Conservation (phyloP, 1,284 basidiomycete species). For the Anthracocystis walkeri region DNA sequence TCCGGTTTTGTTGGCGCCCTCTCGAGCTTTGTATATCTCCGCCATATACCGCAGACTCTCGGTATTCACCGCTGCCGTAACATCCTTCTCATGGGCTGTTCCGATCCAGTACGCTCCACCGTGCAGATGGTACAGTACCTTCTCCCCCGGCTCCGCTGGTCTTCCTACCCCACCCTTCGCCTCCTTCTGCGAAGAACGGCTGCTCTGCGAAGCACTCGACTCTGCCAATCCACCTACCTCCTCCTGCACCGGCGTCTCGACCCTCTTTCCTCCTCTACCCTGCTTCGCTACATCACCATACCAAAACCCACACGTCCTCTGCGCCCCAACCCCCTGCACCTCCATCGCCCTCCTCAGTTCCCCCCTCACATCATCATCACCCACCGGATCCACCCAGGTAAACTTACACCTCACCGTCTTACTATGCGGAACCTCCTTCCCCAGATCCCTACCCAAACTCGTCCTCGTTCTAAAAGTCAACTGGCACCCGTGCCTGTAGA, state of each 20-base stretch:
- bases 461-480: slow-evolving; percentile 63
- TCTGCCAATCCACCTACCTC: neutral
- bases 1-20: neutral
- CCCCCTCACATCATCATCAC: slow-evolving; percentile 49
- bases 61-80: slow-evolving; percentile 58
- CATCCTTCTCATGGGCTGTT: slow-evolving; percentile 59
- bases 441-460: slow-evolving; percentile 50
- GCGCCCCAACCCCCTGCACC: slow-evolving; percentile 44
- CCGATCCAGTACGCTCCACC: slow-evolving; percentile 68
- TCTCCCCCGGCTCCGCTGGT: slow-evolving; percentile 49
- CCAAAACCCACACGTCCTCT: slow-evolving; percentile 62
- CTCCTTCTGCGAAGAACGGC: slow-evolving; percentile 5
- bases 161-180: slow-evolving; percentile 38
- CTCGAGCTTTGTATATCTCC: slow-evolving; percentile 42
- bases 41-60: slow-evolving; percentile 52
- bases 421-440: slow-evolving; percentile 57
- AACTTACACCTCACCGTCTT: slow-evolving; percentile 60
- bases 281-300: slow-evolving; percentile 45
- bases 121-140: slow-evolving; percentile 62
- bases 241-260: slow-evolving; percentile 13
- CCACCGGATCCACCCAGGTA: slow-evolving; percentile 54
- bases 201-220: slow-evolving; percentile 12
- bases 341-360: slow-evolving; percentile 59
- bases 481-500: slow-evolving; percentile 57
- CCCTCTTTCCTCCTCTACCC: neutral